Base-by-base conservation (phyloP, 768 basidiomycete species). In the Lepiota venenata region DNA sequence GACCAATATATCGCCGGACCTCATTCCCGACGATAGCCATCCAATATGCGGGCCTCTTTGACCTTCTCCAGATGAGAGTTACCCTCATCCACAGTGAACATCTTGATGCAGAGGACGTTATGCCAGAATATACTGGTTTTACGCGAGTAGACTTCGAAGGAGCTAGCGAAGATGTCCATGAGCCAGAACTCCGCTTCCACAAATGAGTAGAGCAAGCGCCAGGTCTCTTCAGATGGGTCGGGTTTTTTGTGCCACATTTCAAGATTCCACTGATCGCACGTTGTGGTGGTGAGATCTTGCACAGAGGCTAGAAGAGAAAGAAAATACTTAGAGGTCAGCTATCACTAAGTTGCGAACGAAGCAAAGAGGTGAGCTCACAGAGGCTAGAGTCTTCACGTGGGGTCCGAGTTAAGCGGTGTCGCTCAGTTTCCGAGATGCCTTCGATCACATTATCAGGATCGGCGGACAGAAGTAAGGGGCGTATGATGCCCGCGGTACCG, bases 391-490 rank as follows among this genome's bases (percentile, higher is more conserved):
- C 38, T 9, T 38, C 20, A 12, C 37, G 44, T 0, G 52, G 45
- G 22, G 7, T 20, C 11, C 15, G 35, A 15, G 45, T 47, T n/a
- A 54, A 39, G 25, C 52, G 52, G 29, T 54, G 52, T 16, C 52
- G 52, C 25, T 54, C 52, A 1, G 38, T 54, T 14, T 47, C 45
- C 5, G 52, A 39, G 4, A 54, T 15, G 8, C 52, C 52, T n/a
- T 40, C 16, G 20, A 11, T 40, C 27, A 54, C 20, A 12, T 54
- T 54, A 15, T 47, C 37, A 11, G 52, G 45, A 16, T 54, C 11
- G 15, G 50, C 20, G 21, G 66, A 62, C n/a, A 71, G 61, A 1
- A 67, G 58, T 27, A 71, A 64, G 2, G 69, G 70, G 27, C 63
- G 39, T 10, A 60, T 60, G n/a, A 66, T 60, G 1, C 60, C 56